These are phyloP conservation scores for Austroboletus novae-zelandiae DNA, from an alignment of 1,284 basidiomycete genomes.

Conservation along the genomic window DNA sequence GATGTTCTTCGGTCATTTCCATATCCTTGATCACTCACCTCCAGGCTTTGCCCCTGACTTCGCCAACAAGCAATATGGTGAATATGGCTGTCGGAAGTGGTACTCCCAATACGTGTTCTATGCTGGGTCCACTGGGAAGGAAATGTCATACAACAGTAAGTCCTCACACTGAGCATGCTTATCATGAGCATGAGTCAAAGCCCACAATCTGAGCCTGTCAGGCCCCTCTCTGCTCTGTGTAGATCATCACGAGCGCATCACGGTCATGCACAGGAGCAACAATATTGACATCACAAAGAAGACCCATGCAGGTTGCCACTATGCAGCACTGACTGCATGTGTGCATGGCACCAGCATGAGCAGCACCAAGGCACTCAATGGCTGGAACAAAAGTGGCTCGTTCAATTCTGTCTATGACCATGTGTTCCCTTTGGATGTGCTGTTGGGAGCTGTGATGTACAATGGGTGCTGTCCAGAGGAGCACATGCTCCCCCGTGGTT, in stretches of 20 bases:
- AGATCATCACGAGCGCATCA: slow-evolving; percentile 4
- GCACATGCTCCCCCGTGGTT: background rate
- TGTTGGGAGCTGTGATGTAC: background rate
- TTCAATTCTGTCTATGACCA: slow-evolving; percentile 6
- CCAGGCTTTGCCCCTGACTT: slow-evolving; percentile 26
- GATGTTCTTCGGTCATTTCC: slow-evolving; percentile 24
- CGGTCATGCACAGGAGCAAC: slow-evolving; percentile 3
- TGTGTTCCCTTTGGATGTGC: background rate
- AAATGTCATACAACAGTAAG: slow-evolving; percentile 9
- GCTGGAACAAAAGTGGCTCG: slow-evolving; percentile 7
- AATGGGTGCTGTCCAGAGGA: background rate
- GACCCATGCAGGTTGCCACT: slow-evolving; percentile 3
- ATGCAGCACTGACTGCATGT: background rate
- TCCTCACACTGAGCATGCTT: no score
- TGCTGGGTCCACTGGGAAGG: slow-evolving; percentile 2
- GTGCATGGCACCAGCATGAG: background rate
- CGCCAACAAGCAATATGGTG: slow-evolving; percentile 6
- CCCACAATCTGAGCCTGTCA: no score
- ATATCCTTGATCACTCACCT: slow-evolving; percentile 11
- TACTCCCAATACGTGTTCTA: slow-evolving; percentile 23
- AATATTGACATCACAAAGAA: slow-evolving; percentile 5
- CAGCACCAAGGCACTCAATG: slow-evolving; percentile 4
- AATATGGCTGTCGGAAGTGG: slow-evolving; percentile 25
- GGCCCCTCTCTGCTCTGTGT: background rate
- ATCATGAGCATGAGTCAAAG: no score